Evolutionary conservation across 805 yeast genomes (phyloP), one percentile per base, ranked within the genome.

Genomic region (Helenozyma baotianmanensis): DNA sequence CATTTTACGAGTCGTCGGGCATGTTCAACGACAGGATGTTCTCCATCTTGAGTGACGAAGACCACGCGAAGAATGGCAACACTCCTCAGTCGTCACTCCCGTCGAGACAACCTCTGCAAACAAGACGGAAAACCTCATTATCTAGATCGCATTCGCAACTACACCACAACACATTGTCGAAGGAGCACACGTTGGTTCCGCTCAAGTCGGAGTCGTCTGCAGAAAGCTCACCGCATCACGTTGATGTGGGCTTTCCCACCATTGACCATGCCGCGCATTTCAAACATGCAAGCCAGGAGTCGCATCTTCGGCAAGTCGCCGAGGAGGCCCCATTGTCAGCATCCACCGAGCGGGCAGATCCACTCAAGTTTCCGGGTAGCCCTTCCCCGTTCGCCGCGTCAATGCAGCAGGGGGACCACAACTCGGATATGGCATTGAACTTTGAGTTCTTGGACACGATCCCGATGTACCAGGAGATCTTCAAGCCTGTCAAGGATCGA

Each of bases 11-110:
- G 12, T 27, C 38, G 19, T 33, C 39, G 7, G 39, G 36, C 4
- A 14, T 29, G 7, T 35, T 32, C 35, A 35, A 40, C 22, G 47
- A 45, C 22, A 35, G 34, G 14, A 46, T 39, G 46, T 26, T 41
- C 22, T 36, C 39, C 9, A 35, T 41, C n/a, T 33, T 39, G 29
- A 43, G 45, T 17, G 47, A 43, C 24, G 50, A 45, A 18, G 50
- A 45, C 17, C 11, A 21, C 8, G 17, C 26, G 8, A 29, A 30
- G 18, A 30, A 15, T 21, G 33, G 33, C 3, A 30, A 25, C 15
- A 33, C 41, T 9, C 47, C 48, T 4, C 43, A 38, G 29, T 31
- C 39, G 7, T 33, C 44, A 13, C 27, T 39, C 14, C 46, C 48
- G 11, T 42, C 47, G 12, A 29, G 47, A 12, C 48, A 44, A 17